Evolutionary conservation across 352 stramenopile genomes (phyloP).

Genomic region (Phytopythium sindhum): DNA sequence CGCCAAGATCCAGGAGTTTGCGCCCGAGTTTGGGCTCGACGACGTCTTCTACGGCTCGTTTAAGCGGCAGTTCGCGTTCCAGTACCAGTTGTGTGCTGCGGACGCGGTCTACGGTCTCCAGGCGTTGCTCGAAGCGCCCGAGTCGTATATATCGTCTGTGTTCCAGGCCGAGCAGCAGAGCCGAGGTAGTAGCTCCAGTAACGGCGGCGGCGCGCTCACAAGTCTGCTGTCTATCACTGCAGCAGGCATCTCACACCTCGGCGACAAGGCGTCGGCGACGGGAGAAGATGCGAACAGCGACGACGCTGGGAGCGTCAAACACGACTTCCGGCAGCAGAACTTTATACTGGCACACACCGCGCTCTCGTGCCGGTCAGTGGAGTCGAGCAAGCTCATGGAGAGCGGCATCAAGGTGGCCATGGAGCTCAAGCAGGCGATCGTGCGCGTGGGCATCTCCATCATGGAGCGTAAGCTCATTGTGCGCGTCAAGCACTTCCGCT

Average conservation of each 20-base stretch:
- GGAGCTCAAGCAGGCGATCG: constrained; percentile 93
- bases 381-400: constrained; percentile 83
- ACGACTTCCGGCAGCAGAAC: constrained; percentile 77
- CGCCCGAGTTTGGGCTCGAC: constrained; percentile 92
- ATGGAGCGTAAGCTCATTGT: constrained; percentile 94
- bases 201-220: background rate
- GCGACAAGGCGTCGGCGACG: constrained; percentile 20
- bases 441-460: constrained; percentile 92
- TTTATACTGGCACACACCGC: constrained; percentile 76
- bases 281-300: constrained; percentile 21
- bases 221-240: constrained; percentile 24
- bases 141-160: constrained; percentile 59
- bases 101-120: constrained; percentile 95
- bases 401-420: constrained; percentile 94
- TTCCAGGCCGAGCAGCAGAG: constrained; percentile 65
- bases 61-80: constrained; percentile 92
- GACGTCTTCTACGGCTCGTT: constrained; percentile 97
- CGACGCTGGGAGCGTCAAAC: constrained; percentile 21
- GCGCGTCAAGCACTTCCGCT: constrained; percentile 96
- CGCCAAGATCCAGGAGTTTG: constrained; percentile 91
- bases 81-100: constrained; percentile 93
- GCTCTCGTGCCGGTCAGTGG: constrained; percentile 62
- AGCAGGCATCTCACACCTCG: constrained; percentile 20
- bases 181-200: constrained; percentile 16
- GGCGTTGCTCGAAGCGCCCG: constrained; percentile 90